Base-by-base conservation (phyloP, 2,329 filamentous ascomycete species). In the Phialocephala subalpina region DNA sequence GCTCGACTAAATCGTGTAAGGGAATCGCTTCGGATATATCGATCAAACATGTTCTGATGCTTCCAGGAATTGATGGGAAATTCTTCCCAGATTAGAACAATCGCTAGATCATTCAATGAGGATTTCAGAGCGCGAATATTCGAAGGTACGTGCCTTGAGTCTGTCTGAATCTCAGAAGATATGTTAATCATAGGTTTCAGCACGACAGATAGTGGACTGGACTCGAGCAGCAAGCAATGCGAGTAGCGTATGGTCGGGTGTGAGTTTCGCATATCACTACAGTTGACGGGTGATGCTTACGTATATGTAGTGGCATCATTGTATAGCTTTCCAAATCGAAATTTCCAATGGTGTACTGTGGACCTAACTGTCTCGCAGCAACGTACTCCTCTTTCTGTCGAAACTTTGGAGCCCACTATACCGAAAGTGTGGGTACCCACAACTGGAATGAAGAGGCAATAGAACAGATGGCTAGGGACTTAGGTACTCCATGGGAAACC, bases 391-490 rank as follows among this genome's bases (percentile, higher is more conserved):
- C 82, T 0, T 84, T 83, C 63, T 83, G 81, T 58, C 73, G 77
- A 16, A 74, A 83, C 0, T 80, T 75, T 58, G 82, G 82, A 0
- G 67, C 74, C 8, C 67, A 83, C 58, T 60, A 0, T 2, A 82
- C 80, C 0, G 0, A 3, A 0, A 42, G 52, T 0, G 68, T 64
- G 2, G 77, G 77, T 0, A 47, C 38, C 1, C 77, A 67, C n/a
- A 78, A 80, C 63, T 84, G 82, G 82, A 85, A 85, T 59, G 72
- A 79, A 58, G 81, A 84, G 70, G 78, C 78, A 0, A 81, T 82
- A 2, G 35, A 62, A 1, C 42, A 42, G 1, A 82, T 84, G 80
- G 73, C 69, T 0, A 16, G 36, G 0, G 77, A 81, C 36, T 58
- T 82, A 35, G 61, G 56, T 0, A 36, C 45, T 0, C 73, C 73